Conservation (phyloP, 805 yeast genomes). For the Spathaspora girioi region DNA sequence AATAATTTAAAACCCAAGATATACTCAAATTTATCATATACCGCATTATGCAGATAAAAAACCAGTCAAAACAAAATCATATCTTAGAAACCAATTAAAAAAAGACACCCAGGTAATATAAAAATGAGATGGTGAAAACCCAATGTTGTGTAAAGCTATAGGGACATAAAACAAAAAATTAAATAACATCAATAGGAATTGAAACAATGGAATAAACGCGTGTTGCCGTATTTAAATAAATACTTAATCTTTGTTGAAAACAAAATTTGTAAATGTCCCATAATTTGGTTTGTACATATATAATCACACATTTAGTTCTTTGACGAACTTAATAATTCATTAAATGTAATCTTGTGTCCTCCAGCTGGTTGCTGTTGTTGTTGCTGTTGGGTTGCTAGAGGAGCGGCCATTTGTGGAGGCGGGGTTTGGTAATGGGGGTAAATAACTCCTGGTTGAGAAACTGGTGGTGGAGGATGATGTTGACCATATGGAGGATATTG, state of each 20-base stretch:
- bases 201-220: not conserved
- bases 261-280: not conserved
- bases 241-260: not conserved
- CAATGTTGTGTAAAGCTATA: not conserved
- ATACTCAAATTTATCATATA: not conserved
- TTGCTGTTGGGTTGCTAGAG: not conserved
- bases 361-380: constrained; percentile 12
- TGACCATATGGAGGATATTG: constrained; percentile 15
- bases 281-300: not conserved
- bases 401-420: constrained; percentile 15
- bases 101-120: not conserved
- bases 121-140: not conserved
- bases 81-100: not conserved
- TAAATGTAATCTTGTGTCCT: constrained; percentile 39
- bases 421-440: constrained; percentile 10
- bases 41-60: not conserved
- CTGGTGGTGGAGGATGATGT: constrained; percentile 2
- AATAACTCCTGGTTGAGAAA: constrained; percentile 3
- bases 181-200: too few species aligned
- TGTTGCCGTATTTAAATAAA: too few species aligned
- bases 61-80: not conserved
- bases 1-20: not conserved
- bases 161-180: not conserved
- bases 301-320: constrained; percentile 1
- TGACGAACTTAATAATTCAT: constrained; percentile 22